phyloP scores from a whole-genome alignment of 768 basidiomycete genomes.

The Myochromella boudieri region DNA sequence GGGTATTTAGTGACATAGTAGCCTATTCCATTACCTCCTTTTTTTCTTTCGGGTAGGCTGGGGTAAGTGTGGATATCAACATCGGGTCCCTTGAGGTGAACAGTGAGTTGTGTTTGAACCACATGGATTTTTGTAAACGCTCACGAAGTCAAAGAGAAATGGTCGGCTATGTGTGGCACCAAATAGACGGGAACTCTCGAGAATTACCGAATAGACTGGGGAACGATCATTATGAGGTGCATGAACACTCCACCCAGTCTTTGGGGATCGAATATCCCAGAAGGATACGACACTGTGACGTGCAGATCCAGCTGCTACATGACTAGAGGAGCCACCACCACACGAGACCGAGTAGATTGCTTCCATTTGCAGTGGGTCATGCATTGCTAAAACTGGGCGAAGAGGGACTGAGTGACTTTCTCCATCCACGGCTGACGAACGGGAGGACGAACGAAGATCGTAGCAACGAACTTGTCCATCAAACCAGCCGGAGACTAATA shows the following conservation, averaged over 20 bases:
- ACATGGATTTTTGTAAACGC: constrained; percentile 15
- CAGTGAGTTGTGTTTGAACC: constrained; percentile 1
- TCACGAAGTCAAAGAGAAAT: constrained; percentile 76
- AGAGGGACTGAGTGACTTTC: constrained; percentile 33
- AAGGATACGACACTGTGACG: constrained; percentile 77
- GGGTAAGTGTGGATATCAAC: constrained; percentile 57
- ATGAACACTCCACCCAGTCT: constrained; percentile 72
- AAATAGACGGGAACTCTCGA: constrained; percentile 79
- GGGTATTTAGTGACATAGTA: constrained; percentile 50
- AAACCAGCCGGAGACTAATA: constrained; percentile 81
- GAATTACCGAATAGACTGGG: constrained; percentile 71
- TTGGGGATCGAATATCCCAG: constrained; percentile 73
- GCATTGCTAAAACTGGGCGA: constrained; percentile 57
- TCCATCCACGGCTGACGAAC: constrained; percentile 12
- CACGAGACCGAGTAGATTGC: constrained; percentile 75
- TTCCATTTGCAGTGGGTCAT: constrained; percentile 69
- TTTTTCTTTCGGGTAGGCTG: constrained; percentile 23
- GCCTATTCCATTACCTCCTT: constrained; percentile 37
- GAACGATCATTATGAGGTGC: constrained; percentile 78
- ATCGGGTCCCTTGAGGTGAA: constrained; percentile 49
- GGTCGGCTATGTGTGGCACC: constrained; percentile 76
- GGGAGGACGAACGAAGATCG: constrained; percentile 62
- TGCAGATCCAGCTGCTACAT: constrained; percentile 76
- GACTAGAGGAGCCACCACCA: constrained; percentile 66
- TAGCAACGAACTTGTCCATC: constrained; percentile 73